Evolutionary conservation across 2,329 filamentous ascomycete genomes (phyloP).

Genomic region (Talaromyces piceae): DNA sequence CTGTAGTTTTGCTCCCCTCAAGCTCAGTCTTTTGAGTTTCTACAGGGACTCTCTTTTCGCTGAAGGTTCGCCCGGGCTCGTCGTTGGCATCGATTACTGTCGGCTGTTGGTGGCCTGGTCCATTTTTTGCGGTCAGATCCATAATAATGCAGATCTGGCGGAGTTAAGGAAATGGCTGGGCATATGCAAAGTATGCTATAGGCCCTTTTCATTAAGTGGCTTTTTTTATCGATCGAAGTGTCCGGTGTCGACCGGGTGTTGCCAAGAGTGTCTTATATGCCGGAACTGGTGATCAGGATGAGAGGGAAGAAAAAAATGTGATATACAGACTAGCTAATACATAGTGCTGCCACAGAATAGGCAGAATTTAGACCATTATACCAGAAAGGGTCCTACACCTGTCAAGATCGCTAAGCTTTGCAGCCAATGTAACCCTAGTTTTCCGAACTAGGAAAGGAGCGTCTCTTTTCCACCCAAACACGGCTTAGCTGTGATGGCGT

Average conservation of each 20-base stretch:
- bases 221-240: not conserved
- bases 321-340: too few species aligned
- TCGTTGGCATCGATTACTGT: not conserved
- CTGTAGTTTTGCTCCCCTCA: not conserved
- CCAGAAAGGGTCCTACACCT: too few species aligned
- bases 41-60: not conserved
- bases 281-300: not conserved
- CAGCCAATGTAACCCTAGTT: not conserved
- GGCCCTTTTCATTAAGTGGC: not conserved
- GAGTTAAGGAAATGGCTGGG: not conserved
- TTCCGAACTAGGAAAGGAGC: not conserved
- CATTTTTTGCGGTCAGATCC: not conserved
- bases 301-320: too few species aligned
- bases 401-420: too few species aligned
- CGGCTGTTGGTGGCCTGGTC: not conserved
- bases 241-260: not conserved
- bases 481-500: not conserved
- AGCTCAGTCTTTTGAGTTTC: not conserved
- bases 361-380: too few species aligned
- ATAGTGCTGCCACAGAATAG: too few species aligned
- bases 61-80: not conserved
- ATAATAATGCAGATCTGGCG: not conserved
- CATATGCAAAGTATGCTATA: not conserved
- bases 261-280: not conserved
- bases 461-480: not conserved